phyloP scores from a whole-genome alignment of 208 protist genomes.

The Trypanosoma theileri region DNA sequence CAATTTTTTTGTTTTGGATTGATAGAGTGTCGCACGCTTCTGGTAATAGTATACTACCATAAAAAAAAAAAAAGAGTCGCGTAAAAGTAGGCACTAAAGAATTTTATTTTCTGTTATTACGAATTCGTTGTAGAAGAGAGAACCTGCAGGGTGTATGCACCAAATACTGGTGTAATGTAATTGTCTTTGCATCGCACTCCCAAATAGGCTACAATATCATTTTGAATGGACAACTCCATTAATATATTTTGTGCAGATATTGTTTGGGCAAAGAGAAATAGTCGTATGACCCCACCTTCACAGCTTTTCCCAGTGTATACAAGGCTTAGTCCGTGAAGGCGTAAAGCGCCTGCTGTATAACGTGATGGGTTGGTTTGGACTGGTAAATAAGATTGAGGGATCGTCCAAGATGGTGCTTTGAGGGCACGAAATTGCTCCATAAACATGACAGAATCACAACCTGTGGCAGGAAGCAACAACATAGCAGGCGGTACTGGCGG shows the following conservation, averaged over 20 bases:
- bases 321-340: constrained; percentile 53
- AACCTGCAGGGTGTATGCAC: constrained; percentile 40
- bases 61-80: constrained; percentile 8
- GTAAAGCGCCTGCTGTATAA: constrained; percentile 46
- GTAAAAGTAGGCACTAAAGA: too few species aligned
- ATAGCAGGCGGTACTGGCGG: constrained; percentile 51
- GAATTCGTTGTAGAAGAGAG: constrained; percentile 1
- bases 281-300: constrained; percentile 10
- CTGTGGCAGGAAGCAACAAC: constrained; percentile 58
- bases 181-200: constrained; percentile 42
- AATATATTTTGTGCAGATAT: constrained; percentile 38
- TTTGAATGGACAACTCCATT: constrained; percentile 39
- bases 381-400: constrained; percentile 34
- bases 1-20: too few species aligned
- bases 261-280: constrained; percentile 60
- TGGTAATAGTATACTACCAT: not conserved
- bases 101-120: constrained; percentile 5
- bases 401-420: constrained; percentile 37
- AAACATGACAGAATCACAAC: constrained; percentile 32
- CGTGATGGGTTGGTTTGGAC: constrained; percentile 24
- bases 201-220: constrained; percentile 31
- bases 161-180: constrained; percentile 43
- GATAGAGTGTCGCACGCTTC: too few species aligned
- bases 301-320: constrained; percentile 39
- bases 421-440: constrained; percentile 29